These are phyloP conservation scores for Tinospora cordifolia DNA, from an alignment of 164 flowering plant genomes.

Conservation along the genomic window DNA sequence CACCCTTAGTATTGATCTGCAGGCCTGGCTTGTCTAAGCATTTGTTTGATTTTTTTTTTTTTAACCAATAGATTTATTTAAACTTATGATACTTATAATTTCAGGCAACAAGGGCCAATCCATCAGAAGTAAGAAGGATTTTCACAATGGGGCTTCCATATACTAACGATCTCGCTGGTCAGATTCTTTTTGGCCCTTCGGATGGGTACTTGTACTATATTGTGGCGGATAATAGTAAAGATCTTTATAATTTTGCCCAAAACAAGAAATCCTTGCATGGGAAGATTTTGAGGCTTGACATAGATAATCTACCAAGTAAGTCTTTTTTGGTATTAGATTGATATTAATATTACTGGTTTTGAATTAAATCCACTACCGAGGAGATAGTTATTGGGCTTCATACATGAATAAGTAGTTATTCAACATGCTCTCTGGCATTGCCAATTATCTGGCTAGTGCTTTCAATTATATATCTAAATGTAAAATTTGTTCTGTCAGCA, in stretches of 20 bases:
- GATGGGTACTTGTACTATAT: constrained; percentile 81
- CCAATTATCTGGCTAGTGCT: too few species aligned
- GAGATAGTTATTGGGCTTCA: too few species aligned
- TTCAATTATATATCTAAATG: too few species aligned
- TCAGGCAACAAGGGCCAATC: constrained; percentile 58
- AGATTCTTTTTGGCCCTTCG: constrained; percentile 77
- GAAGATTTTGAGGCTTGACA: constrained; percentile 74
- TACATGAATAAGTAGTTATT: too few species aligned
- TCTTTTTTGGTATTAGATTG: background rate
- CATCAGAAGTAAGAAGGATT: constrained; percentile 80
- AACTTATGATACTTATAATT: constrained; percentile 12
- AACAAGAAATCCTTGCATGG: constrained; percentile 88
- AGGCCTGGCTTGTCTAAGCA: background rate
- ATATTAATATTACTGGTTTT: background rate
- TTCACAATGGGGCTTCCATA: constrained; percentile 89
- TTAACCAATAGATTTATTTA: constrained; percentile 8
- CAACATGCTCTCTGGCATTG: too few species aligned
- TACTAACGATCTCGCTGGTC: constrained; percentile 69
- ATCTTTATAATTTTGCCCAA: constrained; percentile 70
- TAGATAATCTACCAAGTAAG: constrained; percentile 48
- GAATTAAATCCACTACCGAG: too few species aligned
- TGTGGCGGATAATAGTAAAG: constrained; percentile 93
- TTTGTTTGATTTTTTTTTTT: background rate
- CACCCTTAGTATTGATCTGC: constrained; percentile 46
- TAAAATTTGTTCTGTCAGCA: background rate